Percentiles rank a stretch among this genome's conserved stretches.
Conservation (phyloP, 352 stramenopile genomes). For the Plasmopara halstedii region DNA sequence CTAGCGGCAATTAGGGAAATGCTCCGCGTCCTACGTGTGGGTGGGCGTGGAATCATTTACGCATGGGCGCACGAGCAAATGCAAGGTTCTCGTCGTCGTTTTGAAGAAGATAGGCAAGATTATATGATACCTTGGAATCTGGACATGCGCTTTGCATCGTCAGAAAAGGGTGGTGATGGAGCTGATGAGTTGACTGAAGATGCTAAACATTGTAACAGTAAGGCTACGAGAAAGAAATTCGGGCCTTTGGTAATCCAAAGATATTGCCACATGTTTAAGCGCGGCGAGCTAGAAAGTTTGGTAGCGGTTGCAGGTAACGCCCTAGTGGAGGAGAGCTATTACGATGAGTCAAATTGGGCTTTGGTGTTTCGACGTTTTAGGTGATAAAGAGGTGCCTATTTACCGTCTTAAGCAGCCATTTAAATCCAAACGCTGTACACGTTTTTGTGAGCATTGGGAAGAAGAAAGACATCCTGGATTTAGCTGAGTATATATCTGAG, state of each 20-base stretch:
- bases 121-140: conserved; percentile 87
- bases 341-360: conserved; percentile 85
- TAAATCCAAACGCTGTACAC: not conserved
- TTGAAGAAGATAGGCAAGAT: conserved; percentile 61
- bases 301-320: conserved; percentile 54
- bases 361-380: conserved; percentile 55
- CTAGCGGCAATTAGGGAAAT: conserved; percentile 71
- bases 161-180: conserved; percentile 3
- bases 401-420: not conserved
- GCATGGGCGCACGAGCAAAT: conserved; percentile 84
- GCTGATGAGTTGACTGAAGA: conserved; percentile 1
- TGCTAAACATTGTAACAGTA: conserved; percentile 6
- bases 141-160: conserved; percentile 58
- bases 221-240: conserved; percentile 5
- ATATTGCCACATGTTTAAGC: conserved; percentile 88
- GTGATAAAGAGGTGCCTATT: no score
- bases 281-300: conserved; percentile 69
- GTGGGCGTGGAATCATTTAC: conserved; percentile 71
- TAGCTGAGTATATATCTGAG: no score
- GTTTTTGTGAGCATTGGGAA: no score
- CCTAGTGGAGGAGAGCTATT: conserved; percentile 67
- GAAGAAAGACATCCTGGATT: no score
- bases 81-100: conserved; percentile 63
- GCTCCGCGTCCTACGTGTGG: conserved; percentile 62
- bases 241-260: conserved; percentile 57